Evolutionary conservation across 2,329 filamentous ascomycete genomes (phyloP), one percentile per base, ranked within the genome.

Genomic region (Fusarium piperis): DNA sequence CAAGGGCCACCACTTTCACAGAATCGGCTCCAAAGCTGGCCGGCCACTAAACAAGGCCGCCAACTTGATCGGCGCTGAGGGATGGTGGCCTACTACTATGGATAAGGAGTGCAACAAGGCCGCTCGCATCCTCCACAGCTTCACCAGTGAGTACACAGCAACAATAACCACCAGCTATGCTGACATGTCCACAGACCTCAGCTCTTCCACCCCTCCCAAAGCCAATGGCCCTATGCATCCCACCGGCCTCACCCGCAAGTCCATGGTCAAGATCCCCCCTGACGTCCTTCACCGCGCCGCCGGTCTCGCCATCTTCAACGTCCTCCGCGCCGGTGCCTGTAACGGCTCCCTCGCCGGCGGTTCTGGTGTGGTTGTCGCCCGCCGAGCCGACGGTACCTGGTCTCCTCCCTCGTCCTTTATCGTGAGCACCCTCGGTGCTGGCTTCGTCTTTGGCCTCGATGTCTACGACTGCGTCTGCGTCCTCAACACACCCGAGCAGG

Each of bases 381-480:
- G 88, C 55, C 84, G 84, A 61, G 78, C 83, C 16, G 87, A 91
- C 72, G 89, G 89, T 3, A 83, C 82, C 3, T 94, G 92, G 93
- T 93, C 90, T 41, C 90, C 92, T 2, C 92, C 92, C 0, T 93
- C 90, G 0, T 90, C 91, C 36, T 92, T 94, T 74, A 82, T 93
- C 81, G 85, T 93, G 35, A 91, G 93, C 76, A 93, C 91, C 0
- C 86, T 91, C 2, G 91, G 90, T 2, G 84, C 92, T 6, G 92
- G 92, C 1, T 93, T 94, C 74, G 83, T 93, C 56, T 87, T 91
- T 11, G 92, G 92, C 6, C 88, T 93, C 9, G 92, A 94, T 78
- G 90, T 94, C 12, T 94, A 93, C 81, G 92, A 94, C 75, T 93
- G 91, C 73, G 91, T 94, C 13, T 87, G 93, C 20, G 90, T 94